phyloP scores from a whole-genome alignment of 2,329 filamentous ascomycete species.

The Phialemoniopsis sp. region DNA sequence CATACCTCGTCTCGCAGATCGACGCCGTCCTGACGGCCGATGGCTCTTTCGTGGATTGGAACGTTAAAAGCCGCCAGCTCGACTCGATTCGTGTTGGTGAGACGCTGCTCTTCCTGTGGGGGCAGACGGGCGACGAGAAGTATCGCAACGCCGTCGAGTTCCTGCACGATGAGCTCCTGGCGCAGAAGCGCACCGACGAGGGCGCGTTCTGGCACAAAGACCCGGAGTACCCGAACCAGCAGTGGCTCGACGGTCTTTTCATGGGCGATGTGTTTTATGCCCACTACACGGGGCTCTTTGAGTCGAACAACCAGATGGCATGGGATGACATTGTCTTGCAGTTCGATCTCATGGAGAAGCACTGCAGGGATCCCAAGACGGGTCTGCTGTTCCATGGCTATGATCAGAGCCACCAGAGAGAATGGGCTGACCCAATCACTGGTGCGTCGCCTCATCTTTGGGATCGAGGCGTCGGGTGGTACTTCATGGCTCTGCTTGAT shows the following conservation, averaged over 20 bases:
- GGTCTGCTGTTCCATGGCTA: conserved; percentile 50
- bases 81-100: conserved; percentile 50
- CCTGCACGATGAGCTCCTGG: conserved; percentile 39
- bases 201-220: conserved; percentile 53
- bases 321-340: conserved; percentile 26
- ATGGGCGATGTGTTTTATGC: conserved; percentile 43
- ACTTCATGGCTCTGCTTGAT: conserved; percentile 34
- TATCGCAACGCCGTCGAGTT: conserved; percentile 43
- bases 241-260: conserved; percentile 55
- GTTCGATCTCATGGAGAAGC: conserved; percentile 19
- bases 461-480: conserved; percentile 50
- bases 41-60: conserved; percentile 42
- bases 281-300: conserved; percentile 30
- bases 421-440: conserved; percentile 45
- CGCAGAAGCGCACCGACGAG: conserved; percentile 41
- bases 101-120: conserved; percentile 45
- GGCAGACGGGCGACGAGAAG: conserved; percentile 37
- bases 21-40: conserved; percentile 40
- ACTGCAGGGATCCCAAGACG: conserved; percentile 30
- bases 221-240: conserved; percentile 44
- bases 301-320: conserved; percentile 29
- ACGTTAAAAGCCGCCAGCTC: conserved; percentile 41
- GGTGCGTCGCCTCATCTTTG: conserved; percentile 51
- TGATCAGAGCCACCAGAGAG: conserved; percentile 39
- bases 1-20: conserved; percentile 35